A percentile compares a stretch with the other conserved stretches of the same genome.
Conservation (phyloP, 345 rosid genomes). For the Eucalyptus coolabah region DNA sequence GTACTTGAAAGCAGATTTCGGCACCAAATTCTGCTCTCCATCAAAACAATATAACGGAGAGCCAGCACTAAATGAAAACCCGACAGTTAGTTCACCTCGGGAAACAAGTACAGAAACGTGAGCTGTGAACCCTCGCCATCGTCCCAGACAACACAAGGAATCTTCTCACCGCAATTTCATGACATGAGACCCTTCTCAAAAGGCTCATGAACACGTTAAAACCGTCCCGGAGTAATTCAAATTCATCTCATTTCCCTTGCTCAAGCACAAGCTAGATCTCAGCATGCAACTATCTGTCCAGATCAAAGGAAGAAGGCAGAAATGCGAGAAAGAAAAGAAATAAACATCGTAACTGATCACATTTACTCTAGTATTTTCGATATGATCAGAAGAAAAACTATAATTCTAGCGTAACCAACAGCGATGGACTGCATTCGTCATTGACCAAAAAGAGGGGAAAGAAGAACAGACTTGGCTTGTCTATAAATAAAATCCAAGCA, state of each 20-base stretch:
- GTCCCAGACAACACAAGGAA: neutral
- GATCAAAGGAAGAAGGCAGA: neutral
- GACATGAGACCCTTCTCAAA: neutral
- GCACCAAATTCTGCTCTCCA: neutral
- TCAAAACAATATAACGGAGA: neutral
- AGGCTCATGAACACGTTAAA: neutral
- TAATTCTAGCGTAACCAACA: neutral
- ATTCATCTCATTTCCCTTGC: neutral
- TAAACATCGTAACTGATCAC: neutral
- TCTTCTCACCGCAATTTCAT: neutral
- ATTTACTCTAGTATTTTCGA: neutral
- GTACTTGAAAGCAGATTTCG: neutral
- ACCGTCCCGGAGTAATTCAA: neutral
- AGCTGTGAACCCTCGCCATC: neutral
- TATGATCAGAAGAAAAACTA: neutral
- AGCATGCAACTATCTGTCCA: neutral
- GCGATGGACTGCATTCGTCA: neutral
- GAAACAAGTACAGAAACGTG: neutral
- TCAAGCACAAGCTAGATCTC: neutral
- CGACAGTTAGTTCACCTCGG: neutral
- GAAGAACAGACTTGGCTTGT: neutral
- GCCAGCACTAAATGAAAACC: neutral
- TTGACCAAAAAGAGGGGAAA: neutral
- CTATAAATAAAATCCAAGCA: neutral
- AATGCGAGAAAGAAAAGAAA: neutral